Conservation (phyloP, 2,329 filamentous ascomycete genomes). For the Aureobasidium sp. region DNA sequence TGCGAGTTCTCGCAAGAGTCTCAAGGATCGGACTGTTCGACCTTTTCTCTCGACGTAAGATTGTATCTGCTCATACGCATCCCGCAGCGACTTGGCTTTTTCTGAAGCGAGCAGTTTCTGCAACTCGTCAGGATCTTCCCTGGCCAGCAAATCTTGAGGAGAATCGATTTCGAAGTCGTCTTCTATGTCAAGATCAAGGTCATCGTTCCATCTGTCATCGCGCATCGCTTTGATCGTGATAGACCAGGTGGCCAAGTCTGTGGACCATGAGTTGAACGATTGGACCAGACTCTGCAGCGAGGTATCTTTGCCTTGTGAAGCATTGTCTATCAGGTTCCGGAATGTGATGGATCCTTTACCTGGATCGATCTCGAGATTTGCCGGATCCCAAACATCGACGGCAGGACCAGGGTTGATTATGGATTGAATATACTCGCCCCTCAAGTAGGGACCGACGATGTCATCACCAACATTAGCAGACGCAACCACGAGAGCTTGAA, state of each 20-base stretch:
- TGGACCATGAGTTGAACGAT: slow-evolving; percentile 65
- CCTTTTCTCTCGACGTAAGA: slow-evolving; percentile 30
- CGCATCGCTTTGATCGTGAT: slow-evolving; percentile 58
- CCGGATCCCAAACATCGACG: slow-evolving; percentile 24
- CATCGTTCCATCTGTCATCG: slow-evolving; percentile 67
- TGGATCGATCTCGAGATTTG: slow-evolving; percentile 22
- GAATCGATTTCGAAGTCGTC: slow-evolving; percentile 60
- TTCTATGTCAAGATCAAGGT: slow-evolving; percentile 57
- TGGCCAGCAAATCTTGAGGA: slow-evolving; percentile 57
- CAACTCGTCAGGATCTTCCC: slow-evolving; percentile 61
- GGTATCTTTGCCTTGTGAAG: slow-evolving; percentile 65
- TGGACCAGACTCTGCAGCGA: slow-evolving; percentile 56
- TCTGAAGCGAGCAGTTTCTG: slow-evolving; percentile 31
- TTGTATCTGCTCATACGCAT: slow-evolving; percentile 45
- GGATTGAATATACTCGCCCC: not conserved
- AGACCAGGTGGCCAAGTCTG: slow-evolving; percentile 61
- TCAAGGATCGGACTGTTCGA: slow-evolving; percentile 58
- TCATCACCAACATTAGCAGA: not conserved
- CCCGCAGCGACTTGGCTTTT: slow-evolving; percentile 48
- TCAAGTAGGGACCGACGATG: not conserved
- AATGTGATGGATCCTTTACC: slow-evolving; percentile 44
- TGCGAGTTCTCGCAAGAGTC: slow-evolving; percentile 67
- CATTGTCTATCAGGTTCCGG: slow-evolving; percentile 60
- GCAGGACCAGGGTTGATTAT: not conserved
- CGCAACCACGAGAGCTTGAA: not conserved